Percentiles rank a stretch among this genome's conserved stretches.
These are phyloP conservation scores for Aspergillus terreus DNA, from an alignment of 2,329 filamentous ascomycete species.

Conservation along the genomic window DNA sequence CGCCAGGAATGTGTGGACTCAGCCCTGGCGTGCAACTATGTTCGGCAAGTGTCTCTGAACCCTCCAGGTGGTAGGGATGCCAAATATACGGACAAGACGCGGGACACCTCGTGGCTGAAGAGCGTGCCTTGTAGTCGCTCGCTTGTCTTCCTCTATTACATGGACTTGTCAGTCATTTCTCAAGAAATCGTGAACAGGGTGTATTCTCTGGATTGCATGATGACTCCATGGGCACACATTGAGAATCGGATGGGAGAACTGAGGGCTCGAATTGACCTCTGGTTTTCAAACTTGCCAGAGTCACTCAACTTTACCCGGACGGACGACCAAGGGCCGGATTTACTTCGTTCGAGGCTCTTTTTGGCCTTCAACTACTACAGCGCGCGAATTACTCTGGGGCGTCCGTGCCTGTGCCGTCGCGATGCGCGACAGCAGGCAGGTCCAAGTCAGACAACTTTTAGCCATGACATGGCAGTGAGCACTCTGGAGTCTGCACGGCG, in stretches of 20 bases:
- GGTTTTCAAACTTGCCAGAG: constrained; percentile 35
- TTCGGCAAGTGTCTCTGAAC: constrained; percentile 30
- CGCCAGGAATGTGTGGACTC: constrained; percentile 31
- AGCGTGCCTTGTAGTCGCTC: constrained; percentile 30
- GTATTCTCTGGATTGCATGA: constrained; percentile 38
- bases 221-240: constrained; percentile 38
- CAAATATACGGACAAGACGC: constrained; percentile 16
- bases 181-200: constrained; percentile 42
- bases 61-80: constrained; percentile 25
- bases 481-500: constrained; percentile 38
- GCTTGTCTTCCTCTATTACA: constrained; percentile 37
- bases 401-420: constrained; percentile 45
- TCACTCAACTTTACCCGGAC: constrained; percentile 34
- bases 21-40: constrained; percentile 27
- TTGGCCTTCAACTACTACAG: constrained; percentile 45
- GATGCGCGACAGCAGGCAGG: constrained; percentile 29
- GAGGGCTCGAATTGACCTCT: constrained; percentile 35
- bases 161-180: constrained; percentile 37
- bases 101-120: constrained; percentile 34
- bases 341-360: constrained; percentile 37
- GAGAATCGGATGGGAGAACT: constrained; percentile 39
- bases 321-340: constrained; percentile 27
- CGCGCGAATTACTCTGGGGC: constrained; percentile 40
- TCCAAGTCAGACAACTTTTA: constrained; percentile 28
- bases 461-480: constrained; percentile 36